Evolutionary conservation across 805 yeast species (phyloP).

Genomic region (Yueomyces sinensis): DNA sequence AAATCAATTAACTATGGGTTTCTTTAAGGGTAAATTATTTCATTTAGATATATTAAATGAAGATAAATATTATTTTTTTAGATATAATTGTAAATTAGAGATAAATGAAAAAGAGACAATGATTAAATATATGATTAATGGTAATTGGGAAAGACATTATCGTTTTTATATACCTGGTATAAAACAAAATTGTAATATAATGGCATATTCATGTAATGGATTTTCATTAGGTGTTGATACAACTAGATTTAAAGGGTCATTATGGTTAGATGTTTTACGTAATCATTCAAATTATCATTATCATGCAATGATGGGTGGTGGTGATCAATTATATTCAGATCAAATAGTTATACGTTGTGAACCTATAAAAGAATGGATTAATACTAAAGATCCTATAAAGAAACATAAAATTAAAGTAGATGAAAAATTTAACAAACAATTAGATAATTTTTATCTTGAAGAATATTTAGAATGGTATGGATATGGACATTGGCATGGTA

Average conservation of each 20-base stretch:
- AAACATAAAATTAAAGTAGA: slow-evolving; percentile 34
- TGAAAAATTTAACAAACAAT: slow-evolving; percentile 36
- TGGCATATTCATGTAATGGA: slow-evolving; percentile 85
- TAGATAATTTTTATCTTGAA: slow-evolving; percentile 53
- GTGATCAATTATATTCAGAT: slow-evolving; percentile 90
- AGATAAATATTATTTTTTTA: slow-evolving; percentile 43
- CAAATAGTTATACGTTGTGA: slow-evolving; percentile 49
- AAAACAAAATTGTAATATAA: slow-evolving; percentile 59
- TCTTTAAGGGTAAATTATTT: slow-evolving; percentile 33
- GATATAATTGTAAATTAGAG: slow-evolving; percentile 44
- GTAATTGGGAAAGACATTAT: slow-evolving; percentile 29
- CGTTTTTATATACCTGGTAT: slow-evolving; percentile 59
- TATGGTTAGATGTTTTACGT: slow-evolving; percentile 77
- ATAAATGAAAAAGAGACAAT: slow-evolving; percentile 41
- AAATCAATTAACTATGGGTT: slow-evolving; percentile 23
- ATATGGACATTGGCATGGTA: slow-evolving; percentile 70
- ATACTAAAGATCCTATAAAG: slow-evolving; percentile 34
- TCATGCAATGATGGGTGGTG: slow-evolving; percentile 96
- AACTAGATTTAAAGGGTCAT: slow-evolving; percentile 48
- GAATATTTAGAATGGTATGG: slow-evolving; percentile 88
- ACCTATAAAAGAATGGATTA: slow-evolving; percentile 48
- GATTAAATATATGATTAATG: slow-evolving; percentile 50
- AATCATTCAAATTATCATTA: slow-evolving; percentile 53
- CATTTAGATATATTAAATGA: slow-evolving; percentile 24
- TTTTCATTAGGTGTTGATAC: slow-evolving; percentile 69